phyloP scores from a whole-genome alignment of 2,329 filamentous ascomycete species.

The Colletotrichum horii region DNA sequence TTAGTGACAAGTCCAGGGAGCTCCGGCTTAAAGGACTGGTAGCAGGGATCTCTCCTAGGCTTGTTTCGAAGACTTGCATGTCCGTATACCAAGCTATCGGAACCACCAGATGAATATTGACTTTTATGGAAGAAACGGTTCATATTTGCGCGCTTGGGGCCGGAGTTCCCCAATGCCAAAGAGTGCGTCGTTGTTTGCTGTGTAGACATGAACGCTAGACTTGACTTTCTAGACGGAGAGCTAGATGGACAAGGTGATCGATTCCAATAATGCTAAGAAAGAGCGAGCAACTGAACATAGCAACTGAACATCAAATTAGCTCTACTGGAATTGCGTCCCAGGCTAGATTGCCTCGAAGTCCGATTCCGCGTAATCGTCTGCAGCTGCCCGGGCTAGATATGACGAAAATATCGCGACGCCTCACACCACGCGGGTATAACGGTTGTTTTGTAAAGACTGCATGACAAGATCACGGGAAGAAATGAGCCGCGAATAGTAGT shows the following conservation, averaged over 20 bases:
- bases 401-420: background rate
- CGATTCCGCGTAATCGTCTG: background rate
- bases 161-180: background rate
- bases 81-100: background rate
- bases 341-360: background rate
- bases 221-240: background rate
- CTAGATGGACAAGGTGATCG: background rate
- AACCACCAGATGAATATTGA: background rate
- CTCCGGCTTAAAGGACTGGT: background rate
- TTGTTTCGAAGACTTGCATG: background rate
- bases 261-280: background rate
- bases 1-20: background rate
- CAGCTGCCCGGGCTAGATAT: background rate
- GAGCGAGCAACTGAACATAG: background rate
- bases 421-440: background rate
- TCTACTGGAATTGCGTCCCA: background rate
- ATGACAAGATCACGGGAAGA: background rate
- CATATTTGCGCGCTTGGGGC: background rate
- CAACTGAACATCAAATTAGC: fast-evolving
- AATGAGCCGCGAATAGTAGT: too few species aligned
- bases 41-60: background rate
- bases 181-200: background rate
- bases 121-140: background rate
- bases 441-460: too few species aligned
- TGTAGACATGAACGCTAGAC: background rate